A percentile compares a stretch with the other conserved stretches of the same genome.
Evolutionary conservation across 2,329 filamentous ascomycete genomes (phyloP).

Genomic region (Ceratocystis papillata): DNA sequence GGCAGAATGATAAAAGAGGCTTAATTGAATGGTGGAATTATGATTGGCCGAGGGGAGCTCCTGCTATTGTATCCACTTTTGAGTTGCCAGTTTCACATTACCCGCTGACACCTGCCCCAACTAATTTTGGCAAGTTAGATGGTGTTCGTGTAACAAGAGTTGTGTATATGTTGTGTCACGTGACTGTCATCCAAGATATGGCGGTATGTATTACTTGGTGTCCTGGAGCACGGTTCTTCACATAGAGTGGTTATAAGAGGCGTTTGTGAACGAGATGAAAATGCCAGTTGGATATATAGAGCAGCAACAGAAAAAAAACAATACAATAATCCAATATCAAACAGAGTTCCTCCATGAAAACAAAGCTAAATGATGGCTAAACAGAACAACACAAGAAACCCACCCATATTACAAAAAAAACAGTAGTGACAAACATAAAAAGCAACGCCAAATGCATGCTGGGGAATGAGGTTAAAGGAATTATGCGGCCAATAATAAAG

Average conservation of each 20-base stretch:
- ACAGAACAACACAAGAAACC: neutral
- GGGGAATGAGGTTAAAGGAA: neutral
- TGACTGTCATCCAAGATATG: neutral
- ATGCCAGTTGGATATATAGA: neutral
- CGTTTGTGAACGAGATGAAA: neutral
- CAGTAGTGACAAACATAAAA: slow-evolving; percentile 4
- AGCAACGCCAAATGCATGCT: slow-evolving; percentile 13
- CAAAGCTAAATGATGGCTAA: neutral
- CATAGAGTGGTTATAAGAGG: neutral
- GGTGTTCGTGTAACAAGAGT: neutral
- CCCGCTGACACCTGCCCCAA: neutral
- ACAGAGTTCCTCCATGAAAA: slow-evolving; percentile 11
- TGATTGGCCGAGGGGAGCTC: neutral
- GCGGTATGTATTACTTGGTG: too few species aligned
- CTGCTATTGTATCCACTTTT: neutral
- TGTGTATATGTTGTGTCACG: neutral
- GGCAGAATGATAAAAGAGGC: neutral
- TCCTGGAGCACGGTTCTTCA: neutral
- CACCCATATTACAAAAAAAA: neutral
- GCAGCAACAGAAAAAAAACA: neutral
- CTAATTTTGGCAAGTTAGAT: neutral
- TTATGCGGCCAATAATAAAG: neutral
- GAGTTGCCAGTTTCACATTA: neutral
- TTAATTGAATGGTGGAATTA: neutral
- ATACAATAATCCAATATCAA: slow-evolving; percentile 9